Evolutionary conservation across 305 asterid genomes (phyloP).

Genomic region (Solanum hybrid): DNA sequence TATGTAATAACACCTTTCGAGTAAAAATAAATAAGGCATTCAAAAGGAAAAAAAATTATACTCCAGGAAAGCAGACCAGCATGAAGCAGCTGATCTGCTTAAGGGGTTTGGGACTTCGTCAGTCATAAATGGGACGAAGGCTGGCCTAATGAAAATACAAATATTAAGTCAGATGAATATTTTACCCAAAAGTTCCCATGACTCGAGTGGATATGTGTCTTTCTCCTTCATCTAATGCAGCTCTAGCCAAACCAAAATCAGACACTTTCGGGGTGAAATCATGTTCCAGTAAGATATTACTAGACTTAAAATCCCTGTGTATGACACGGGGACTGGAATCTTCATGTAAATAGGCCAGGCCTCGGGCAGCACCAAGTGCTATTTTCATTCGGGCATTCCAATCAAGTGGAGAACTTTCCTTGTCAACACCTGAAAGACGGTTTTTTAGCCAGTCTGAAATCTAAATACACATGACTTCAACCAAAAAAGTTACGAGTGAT

Average conservation of each 20-base stretch:
- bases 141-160: not conserved
- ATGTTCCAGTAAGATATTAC: constrained; percentile 84
- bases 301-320: constrained; percentile 93
- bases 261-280: constrained; percentile 92
- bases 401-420: constrained; percentile 66
- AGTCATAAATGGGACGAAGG: not conserved
- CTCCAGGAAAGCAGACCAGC: not conserved
- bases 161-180: not conserved
- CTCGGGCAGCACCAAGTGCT: constrained; percentile 98
- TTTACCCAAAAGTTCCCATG: constrained; percentile 97
- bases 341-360: constrained; percentile 92
- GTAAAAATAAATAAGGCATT: not conserved
- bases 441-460: not conserved
- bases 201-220: constrained; percentile 89
- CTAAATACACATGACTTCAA: not conserved
- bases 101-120: not conserved
- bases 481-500: not conserved
- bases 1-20: not conserved
- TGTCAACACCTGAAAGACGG: constrained; percentile 50
- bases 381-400: constrained; percentile 86
- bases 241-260: constrained; percentile 88
- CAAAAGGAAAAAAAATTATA: not conserved
- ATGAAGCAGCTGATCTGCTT: not conserved
- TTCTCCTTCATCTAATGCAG: constrained; percentile 69
- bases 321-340: constrained; percentile 95